Evolutionary conservation across 1,139 yeast species (phyloP), one percentile per base, ranked within the genome.

Genomic region (Diutina ranongensis): DNA sequence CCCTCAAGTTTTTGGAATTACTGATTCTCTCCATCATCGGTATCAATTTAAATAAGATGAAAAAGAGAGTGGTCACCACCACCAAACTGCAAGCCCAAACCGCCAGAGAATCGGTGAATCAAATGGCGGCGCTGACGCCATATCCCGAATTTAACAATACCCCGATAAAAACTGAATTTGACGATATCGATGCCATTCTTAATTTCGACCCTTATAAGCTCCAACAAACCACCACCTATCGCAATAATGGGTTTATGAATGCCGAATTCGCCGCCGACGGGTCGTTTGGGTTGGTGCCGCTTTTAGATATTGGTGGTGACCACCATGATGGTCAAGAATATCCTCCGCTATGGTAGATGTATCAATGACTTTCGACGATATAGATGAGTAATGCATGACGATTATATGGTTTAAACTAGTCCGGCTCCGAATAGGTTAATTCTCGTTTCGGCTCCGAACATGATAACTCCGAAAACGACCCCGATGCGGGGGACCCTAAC

Each of bases 191-290:
- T 8, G 45, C 54, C 22, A 54, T 68, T 2, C 56, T 70, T 20
- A 61, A 62, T 46, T 68, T 68, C 52, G 74, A 70, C 50, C 74
- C 74, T 4, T 69, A 64, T 51, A 35, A 35, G n/a, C 22, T 19
- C 18, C 27, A 27, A n/a, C 28, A 20, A 62, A 5, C 28, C 5
- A 62, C 49, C 51, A 64, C 35, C 4, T n/a, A 12, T 12, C 34
- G 34, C 15, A 60, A 59, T 46, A 63, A 67, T 54, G 58, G 73
- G 55, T 51, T 60, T 53, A 57, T 70, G 57, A 59, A 69, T 52
- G 67, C 67, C 51, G 83, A 77, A 50, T 79, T 78, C 60, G 83
- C 79, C 12, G 83, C 83, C 13, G 86, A 79, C 61, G 84, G 84
- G 0, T 79, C 85, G 0, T 60, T 79, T 44, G 86, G 84, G 0